phyloP scores from a whole-genome alignment of 1,284 basidiomycete species.

The Puccinia hordei region DNA sequence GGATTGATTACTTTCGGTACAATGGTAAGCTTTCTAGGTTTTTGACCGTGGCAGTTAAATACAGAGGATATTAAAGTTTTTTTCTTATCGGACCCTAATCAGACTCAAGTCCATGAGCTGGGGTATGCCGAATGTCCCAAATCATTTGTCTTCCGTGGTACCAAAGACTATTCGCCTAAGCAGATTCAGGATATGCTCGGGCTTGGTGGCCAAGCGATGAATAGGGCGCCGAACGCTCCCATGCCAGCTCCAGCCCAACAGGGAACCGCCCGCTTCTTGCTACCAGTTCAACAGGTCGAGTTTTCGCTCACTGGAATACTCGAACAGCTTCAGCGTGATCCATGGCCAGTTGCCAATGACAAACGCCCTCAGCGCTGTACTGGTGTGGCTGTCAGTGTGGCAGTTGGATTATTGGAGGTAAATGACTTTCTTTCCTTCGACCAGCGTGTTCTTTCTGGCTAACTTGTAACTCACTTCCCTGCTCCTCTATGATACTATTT shows the following conservation, averaged over 20 bases:
- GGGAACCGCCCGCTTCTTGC: constrained; percentile 87
- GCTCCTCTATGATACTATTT: neutral
- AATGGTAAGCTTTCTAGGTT: constrained; percentile 69
- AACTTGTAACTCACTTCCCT: neutral
- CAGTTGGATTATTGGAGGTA: constrained; percentile 89
- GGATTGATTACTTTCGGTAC: constrained; percentile 95
- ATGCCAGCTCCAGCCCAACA: constrained; percentile 66
- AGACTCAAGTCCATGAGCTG: constrained; percentile 98
- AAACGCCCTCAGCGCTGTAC: constrained; percentile 94
- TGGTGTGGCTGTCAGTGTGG: constrained; percentile 90
- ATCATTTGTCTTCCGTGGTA: constrained; percentile 97
- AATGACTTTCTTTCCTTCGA: constrained; percentile 52
- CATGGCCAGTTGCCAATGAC: constrained; percentile 96
- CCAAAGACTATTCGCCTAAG: constrained; percentile 97
- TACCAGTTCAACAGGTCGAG: constrained; percentile 90
- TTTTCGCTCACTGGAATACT: constrained; percentile 94
- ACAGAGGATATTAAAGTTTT: neutral
- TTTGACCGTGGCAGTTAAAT: neutral
- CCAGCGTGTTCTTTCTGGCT: neutral
- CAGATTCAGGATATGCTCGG: constrained; percentile 99
- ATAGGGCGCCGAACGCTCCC: constrained; percentile 67
- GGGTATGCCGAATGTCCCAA: constrained; percentile 95
- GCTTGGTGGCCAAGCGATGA: constrained; percentile 66
- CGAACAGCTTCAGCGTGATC: constrained; percentile 84
- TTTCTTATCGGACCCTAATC: constrained; percentile 24